phyloP scores from a whole-genome alignment of 768 basidiomycete species.

The Dioszegia crocea region DNA sequence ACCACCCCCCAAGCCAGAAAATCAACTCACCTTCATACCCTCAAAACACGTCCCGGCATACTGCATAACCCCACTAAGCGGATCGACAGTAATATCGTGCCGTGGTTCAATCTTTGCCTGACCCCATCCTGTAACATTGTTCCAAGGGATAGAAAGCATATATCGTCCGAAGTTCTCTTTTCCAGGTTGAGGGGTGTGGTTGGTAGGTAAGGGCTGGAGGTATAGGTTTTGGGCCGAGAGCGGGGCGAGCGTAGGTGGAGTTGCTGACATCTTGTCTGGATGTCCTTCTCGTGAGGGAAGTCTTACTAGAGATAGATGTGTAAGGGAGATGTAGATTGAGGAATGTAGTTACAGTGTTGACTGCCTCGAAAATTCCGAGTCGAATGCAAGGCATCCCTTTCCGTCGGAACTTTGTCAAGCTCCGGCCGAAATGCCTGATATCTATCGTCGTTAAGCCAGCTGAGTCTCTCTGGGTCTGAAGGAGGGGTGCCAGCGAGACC shows the following conservation, averaged over 20 bases:
- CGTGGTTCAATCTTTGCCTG: conserved; percentile 75
- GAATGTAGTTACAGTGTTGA: neutral
- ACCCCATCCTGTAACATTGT: conserved; percentile 70
- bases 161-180: conserved; percentile 50
- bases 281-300: neutral
- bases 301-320: no score
- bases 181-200: conserved; percentile 24
- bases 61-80: conserved; percentile 80
- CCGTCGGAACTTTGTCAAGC: neutral
- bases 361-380: no score
- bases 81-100: conserved; percentile 68
- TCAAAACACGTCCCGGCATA: conserved; percentile 65
- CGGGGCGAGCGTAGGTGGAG: conserved; percentile 2
- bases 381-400: no score
- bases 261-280: neutral
- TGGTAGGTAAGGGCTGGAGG: conserved; percentile 35
- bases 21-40: conserved; percentile 76
- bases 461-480: no score
- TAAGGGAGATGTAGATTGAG: neutral
- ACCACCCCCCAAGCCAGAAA: no score
- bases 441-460: no score
- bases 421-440: conserved; percentile 3
- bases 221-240: conserved; percentile 25
- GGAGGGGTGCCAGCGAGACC: no score
- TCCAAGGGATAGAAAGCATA: conserved; percentile 77